phyloP scores from a whole-genome alignment of 2,329 filamentous ascomycete species.

The Paecilomyces sp. region DNA sequence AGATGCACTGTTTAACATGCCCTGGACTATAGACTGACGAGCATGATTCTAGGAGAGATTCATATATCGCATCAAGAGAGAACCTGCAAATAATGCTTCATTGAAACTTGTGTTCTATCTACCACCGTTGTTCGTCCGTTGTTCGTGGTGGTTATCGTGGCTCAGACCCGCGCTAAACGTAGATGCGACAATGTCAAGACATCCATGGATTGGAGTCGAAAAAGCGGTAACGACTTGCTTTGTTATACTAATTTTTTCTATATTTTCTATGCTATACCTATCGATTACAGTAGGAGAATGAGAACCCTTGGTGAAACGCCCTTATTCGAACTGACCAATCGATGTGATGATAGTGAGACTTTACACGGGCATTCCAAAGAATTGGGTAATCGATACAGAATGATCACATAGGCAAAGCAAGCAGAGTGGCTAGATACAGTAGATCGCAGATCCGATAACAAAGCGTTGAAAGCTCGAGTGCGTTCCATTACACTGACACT shows the following conservation, averaged over 20 bases:
- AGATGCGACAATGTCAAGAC: not conserved
- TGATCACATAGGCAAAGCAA: slow-evolving; percentile 4
- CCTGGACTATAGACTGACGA: too few species aligned
- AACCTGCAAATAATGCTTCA: not conserved
- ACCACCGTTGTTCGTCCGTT: not conserved
- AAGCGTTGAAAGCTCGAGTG: not conserved
- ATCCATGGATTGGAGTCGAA: not conserved
- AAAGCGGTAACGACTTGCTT: not conserved
- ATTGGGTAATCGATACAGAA: slow-evolving; percentile 23
- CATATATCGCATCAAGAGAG: too few species aligned
- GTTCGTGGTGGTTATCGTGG: not conserved
- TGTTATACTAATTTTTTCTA: not conserved
- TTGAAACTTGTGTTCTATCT: not conserved
- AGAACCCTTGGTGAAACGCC: not conserved
- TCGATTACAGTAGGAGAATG: not conserved
- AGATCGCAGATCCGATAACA: not conserved
- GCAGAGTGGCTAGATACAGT: slow-evolving; percentile 3
- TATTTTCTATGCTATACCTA: not conserved
- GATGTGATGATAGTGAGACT: slow-evolving; percentile 9
- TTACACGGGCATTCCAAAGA: slow-evolving; percentile 25
- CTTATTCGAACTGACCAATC: slow-evolving; percentile 11
- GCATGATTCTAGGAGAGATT: too few species aligned
- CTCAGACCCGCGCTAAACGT: not conserved
- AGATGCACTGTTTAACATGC: too few species aligned
- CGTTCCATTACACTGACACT: not conserved